Conservation (phyloP, 225 moss, liverwort and hornwort genomes). For the Physcomitrium patens region DNA sequence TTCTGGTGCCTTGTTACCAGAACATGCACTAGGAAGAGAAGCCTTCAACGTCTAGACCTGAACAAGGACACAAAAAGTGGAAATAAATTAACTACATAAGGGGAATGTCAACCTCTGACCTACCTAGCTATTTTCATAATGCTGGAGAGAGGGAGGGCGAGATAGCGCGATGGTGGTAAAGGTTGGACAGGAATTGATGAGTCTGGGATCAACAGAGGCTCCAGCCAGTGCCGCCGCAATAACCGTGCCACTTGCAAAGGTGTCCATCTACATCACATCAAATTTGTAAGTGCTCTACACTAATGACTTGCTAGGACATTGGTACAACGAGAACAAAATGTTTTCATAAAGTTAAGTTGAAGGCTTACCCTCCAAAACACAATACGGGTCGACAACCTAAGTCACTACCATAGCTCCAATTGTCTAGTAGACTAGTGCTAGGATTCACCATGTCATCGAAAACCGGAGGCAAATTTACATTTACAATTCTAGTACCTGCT, state of each 20-base stretch:
- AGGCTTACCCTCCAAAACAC: slow-evolving; percentile 24
- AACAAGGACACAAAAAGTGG: not conserved
- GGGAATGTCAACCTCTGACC: not conserved
- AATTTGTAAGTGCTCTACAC: slow-evolving; percentile 13
- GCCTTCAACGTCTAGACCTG: not conserved
- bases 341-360: not conserved
- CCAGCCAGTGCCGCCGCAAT: slow-evolving; percentile 96
- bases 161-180: slow-evolving; percentile 81
- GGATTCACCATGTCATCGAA: not conserved
- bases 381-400: not conserved
- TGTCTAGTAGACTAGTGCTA: not conserved
- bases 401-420: not conserved
- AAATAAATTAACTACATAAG: slow-evolving; percentile 4
- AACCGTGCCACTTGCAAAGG: slow-evolving; percentile 90
- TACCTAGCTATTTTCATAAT: slow-evolving; percentile 94
- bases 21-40: not conserved
- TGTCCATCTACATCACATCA: slow-evolving; percentile 65
- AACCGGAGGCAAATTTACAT: not conserved
- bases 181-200: slow-evolving; percentile 67
- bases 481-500: slow-evolving; percentile 2
- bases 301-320: slow-evolving; percentile 16
- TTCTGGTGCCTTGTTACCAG: not conserved
- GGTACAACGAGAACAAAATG: not conserved
- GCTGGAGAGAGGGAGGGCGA: slow-evolving; percentile 92
- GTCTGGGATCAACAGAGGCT: slow-evolving; percentile 75